phyloP scores from a whole-genome alignment of 331 rosid genomes.

The Spiraea crenata region DNA sequence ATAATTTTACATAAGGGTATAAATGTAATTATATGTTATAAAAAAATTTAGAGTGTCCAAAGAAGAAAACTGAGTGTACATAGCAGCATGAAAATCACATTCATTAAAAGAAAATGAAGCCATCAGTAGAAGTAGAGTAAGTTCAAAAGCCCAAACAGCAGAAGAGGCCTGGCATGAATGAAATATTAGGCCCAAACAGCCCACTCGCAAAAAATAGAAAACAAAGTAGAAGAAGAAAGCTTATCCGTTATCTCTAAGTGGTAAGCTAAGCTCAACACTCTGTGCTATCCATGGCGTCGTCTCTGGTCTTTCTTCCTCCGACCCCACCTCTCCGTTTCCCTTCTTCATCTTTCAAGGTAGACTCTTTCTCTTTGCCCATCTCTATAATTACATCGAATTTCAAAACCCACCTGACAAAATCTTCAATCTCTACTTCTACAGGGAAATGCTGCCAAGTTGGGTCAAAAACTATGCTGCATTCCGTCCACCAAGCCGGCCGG shows the following conservation, averaged over 20 bases:
- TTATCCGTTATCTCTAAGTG: constrained; percentile 10
- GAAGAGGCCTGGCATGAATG: no score
- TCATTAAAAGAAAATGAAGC: no score
- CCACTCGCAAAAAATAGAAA: background rate
- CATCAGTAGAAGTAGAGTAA: no score
- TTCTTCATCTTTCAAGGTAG: constrained; percentile 74
- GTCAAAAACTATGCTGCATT: constrained; percentile 30
- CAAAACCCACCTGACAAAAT: background rate
- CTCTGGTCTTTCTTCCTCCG: constrained; percentile 49
- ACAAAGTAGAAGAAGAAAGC: background rate
- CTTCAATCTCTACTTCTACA: constrained; percentile 16
- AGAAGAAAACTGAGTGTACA: no score
- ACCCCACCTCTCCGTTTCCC: constrained; percentile 33
- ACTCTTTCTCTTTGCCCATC: background rate
- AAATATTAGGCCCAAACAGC: background rate
- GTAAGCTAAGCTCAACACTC: background rate
- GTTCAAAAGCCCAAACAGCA: no score
- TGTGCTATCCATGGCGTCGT: constrained; percentile 49
- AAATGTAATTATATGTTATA: no score
- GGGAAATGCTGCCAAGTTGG: constrained; percentile 58
- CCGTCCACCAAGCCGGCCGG: constrained; percentile 23
- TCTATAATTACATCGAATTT: background rate
- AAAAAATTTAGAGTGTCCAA: no score
- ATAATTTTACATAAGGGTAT: no score
- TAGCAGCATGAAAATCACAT: no score